Evolutionary conservation across 805 yeast species (phyloP), one percentile per base, ranked within the genome.

Genomic region (Cyberlindnera mississippiensis): DNA sequence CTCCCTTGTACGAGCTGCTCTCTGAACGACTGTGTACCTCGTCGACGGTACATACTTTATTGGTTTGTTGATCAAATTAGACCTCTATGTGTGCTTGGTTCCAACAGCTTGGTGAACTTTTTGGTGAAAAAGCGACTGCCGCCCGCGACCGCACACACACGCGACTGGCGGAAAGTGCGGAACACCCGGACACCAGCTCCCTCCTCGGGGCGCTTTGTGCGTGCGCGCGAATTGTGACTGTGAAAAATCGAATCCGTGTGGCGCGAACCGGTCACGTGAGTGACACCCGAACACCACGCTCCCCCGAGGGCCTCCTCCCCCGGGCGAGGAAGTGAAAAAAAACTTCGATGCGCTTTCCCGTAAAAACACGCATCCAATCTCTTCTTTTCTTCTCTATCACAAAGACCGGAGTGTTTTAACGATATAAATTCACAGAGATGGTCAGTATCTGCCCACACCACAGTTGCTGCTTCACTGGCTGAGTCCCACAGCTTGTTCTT

Each of bases 351-450:
- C 42, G 32, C 12, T 14, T 22, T 37, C 26, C 32, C 28, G 17
- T 40, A 35, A 31, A 17, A 6, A 19, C n/a, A 19, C 29, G 35
- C 20, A 22, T 6, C 7, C 4, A 13, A 11, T 15, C 15, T 33
- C 17, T 45, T 44, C 40, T 48, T 50, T 44, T 41, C 20, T 33
- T 33, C 48, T 31, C 42, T 44, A 57, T 45, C 43, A 28, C 48
- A 49, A n/a, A 73, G 87, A 88, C 98, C 98, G 98, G 98, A 90
- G 98, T 88, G 93, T 83, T 66, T 50, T 46, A 49, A 48, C 47
- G 63, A 59, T 57, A 55, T 63, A 61, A 64, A 64, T 76, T 79
- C 91, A 79, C 96, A 89, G 96, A 85, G 98, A 90, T 90, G 97
- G 96, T 86, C 85, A 77, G 96, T 86, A 81, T 75, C 40, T 37